phyloP scores from a whole-genome alignment of 2,329 filamentous ascomycete species.

The Juglanconis oblonga region DNA sequence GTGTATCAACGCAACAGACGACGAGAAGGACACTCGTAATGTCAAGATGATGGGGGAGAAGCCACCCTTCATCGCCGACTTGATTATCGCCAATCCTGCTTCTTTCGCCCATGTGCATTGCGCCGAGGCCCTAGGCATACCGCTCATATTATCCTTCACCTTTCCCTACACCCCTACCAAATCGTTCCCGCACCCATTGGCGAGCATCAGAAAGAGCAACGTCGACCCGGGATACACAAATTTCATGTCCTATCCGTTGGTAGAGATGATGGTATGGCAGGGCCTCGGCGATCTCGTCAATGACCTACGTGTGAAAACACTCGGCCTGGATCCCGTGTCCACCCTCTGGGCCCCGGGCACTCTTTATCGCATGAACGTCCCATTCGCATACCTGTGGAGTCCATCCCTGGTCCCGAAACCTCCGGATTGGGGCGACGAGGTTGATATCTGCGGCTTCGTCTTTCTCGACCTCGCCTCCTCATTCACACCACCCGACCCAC shows the following conservation, averaged over 20 bases:
- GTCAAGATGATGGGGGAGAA: slow-evolving; percentile 63
- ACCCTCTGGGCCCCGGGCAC: slow-evolving; percentile 75
- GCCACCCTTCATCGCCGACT: slow-evolving; percentile 65
- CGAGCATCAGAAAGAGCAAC: slow-evolving; percentile 70
- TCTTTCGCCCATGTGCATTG: slow-evolving; percentile 77
- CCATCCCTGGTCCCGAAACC: slow-evolving; percentile 66
- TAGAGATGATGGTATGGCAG: slow-evolving; percentile 90
- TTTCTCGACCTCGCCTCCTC: slow-evolving; percentile 67
- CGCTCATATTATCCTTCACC: slow-evolving; percentile 85
- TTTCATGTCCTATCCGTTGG: slow-evolving; percentile 75
- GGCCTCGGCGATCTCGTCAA: slow-evolving; percentile 79
- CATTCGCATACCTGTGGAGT: slow-evolving; percentile 72
- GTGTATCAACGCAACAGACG: slow-evolving; percentile 71
- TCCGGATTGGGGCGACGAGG: slow-evolving; percentile 63
- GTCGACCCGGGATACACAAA: slow-evolving; percentile 72
- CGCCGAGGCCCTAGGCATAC: slow-evolving; percentile 74
- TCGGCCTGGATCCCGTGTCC: slow-evolving; percentile 70
- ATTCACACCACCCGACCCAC: slow-evolving; percentile 55
- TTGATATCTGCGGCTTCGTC: slow-evolving; percentile 75
- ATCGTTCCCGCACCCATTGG: slow-evolving; percentile 73
- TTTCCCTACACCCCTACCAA: slow-evolving; percentile 76
- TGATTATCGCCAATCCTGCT: slow-evolving; percentile 83
- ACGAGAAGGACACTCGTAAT: slow-evolving; percentile 60
- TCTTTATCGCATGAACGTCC: slow-evolving; percentile 69
- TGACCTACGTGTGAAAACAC: slow-evolving; percentile 64